A percentile compares a stretch with the other conserved stretches of the same genome.
These are phyloP conservation scores for Malassezia furfur DNA, from an alignment of 1,284 basidiomycete species.

Conservation along the genomic window DNA sequence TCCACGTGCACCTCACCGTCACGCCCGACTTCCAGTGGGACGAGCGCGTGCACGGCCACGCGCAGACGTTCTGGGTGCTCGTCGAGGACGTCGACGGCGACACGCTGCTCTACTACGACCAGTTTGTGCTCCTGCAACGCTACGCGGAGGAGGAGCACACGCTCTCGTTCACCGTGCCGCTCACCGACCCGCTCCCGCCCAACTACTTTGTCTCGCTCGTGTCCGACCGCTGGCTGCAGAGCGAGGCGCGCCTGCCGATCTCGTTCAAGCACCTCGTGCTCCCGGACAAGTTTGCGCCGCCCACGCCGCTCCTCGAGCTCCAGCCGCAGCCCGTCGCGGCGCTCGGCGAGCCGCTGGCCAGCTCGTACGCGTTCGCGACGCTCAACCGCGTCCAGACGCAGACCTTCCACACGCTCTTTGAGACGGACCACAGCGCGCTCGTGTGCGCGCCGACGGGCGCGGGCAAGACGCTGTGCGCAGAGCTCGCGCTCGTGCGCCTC, in stretches of 20 bases:
- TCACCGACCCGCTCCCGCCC: slow-evolving; percentile 91
- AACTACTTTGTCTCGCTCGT: slow-evolving; percentile 95
- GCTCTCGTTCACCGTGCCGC: slow-evolving; percentile 84
- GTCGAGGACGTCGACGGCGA: slow-evolving; percentile 98
- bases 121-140: slow-evolving; percentile 77
- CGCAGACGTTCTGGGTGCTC: slow-evolving; percentile 77
- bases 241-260: slow-evolving; percentile 85
- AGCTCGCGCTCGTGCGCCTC: slow-evolving; percentile 81
- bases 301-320: slow-evolving; percentile 83
- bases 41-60: slow-evolving; percentile 76
- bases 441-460: slow-evolving; percentile 91
- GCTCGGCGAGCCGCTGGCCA: slow-evolving; percentile 72
- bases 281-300: slow-evolving; percentile 88
- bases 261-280: slow-evolving; percentile 97
- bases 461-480: slow-evolving; percentile 93
- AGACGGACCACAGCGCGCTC: slow-evolving; percentile 88
- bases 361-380: slow-evolving; percentile 65
- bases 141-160: slow-evolving; percentile 83
- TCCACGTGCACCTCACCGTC: slow-evolving; percentile 53
- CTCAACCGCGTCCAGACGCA: slow-evolving; percentile 99
- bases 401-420: slow-evolving; percentile 94
- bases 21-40: slow-evolving; percentile 96
- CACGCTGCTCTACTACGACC: slow-evolving; percentile 84
- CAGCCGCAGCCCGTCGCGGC: slow-evolving; percentile 81
- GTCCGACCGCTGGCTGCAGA: slow-evolving; percentile 90